Evolutionary conservation across 495 filamentous ascomycete genomes (phyloP), one percentile per base, ranked within the genome.

Genomic region (Cairneyella variabilis): DNA sequence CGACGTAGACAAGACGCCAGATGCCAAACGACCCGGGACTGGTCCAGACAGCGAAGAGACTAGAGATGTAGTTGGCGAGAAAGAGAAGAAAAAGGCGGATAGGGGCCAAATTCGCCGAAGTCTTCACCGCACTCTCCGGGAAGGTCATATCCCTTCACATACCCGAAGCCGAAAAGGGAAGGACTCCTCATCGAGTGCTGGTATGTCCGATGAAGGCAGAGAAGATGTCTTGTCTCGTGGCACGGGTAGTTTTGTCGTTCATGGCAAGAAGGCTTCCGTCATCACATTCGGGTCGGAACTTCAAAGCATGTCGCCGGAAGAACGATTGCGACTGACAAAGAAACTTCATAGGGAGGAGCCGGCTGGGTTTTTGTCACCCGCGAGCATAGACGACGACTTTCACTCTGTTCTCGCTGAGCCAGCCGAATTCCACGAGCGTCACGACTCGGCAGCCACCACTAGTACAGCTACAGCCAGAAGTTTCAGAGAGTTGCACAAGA

Each of bases 261-360:
- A 98, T 64, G 93, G 93, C 49, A 98, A 98, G 73, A 97, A 98
- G 67, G 93, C 93, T 2, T 96, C 90, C 0, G 86, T 98, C 44
- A 85, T 98, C 54, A 95, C 89, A 23, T 96, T 98, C 67, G 91
- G 91, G 7, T 85, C 83, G 32, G 95, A 97, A 59, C 87, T 95
- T 76, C 84, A 93, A 61, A 84, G 78, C 59, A 85, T 93, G 69
- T 79, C 86, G 2, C 76, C 84, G 1, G 90, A 95, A 56, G 90
- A 95, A 59, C 83, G 85, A 16, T 70, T 91, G 46, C 72, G 74
- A 27, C 68, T 74, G 23, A 51, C 56, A 21, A 62, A 51, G 36
- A 52, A 57, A 28, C 40, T 56, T 9, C 53, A 61, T 21, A 62
- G 51, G 34, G 56, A 62, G 21, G 59, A 57, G n/a, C 22, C 47